phyloP scores from a whole-genome alignment of 805 yeast genomes.

The Saccharomycopsis fibuligera region DNA sequence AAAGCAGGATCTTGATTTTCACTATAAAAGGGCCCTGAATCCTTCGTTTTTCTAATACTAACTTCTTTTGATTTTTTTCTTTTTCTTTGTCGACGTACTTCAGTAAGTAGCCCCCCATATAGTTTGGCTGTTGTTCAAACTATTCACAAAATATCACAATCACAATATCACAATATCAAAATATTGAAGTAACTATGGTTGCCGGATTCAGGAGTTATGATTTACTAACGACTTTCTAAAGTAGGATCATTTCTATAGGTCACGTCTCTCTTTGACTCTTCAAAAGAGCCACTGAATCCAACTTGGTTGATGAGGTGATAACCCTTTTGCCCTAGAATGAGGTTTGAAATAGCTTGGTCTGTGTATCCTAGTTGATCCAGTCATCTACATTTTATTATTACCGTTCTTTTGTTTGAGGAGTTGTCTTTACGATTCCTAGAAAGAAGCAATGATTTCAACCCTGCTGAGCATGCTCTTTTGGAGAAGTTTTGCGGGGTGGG shows the following conservation, averaged over 20 bases:
- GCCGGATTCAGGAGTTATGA: constrained; percentile 4
- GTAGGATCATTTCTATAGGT: constrained; percentile 99
- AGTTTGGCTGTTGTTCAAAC: constrained; percentile 8
- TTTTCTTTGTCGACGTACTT: constrained; percentile 91
- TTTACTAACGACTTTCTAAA: constrained; percentile 40
- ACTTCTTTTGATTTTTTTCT: background rate
- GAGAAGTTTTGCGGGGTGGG: constrained; percentile 64
- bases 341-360: constrained; percentile 61
- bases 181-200: too few species aligned
- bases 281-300: constrained; percentile 99
- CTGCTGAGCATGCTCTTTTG: constrained; percentile 49
- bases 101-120: constrained; percentile 45
- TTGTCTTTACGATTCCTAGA: constrained; percentile 24
- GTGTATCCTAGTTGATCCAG: constrained; percentile 86
- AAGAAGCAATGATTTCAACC: constrained; percentile 99
- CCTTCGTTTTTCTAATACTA: background rate
- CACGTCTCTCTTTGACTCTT: constrained; percentile 98
- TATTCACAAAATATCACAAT: background rate
- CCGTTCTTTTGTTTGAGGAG: constrained; percentile 38
- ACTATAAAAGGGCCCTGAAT: background rate
- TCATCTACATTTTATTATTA: constrained; percentile 55
- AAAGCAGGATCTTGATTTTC: too few species aligned
- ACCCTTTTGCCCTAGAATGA: constrained; percentile 94
- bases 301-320: constrained; percentile 96
- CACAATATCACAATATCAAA: background rate